Evolutionary conservation across 805 yeast genomes (phyloP).

Genomic region (Candida maesae): DNA sequence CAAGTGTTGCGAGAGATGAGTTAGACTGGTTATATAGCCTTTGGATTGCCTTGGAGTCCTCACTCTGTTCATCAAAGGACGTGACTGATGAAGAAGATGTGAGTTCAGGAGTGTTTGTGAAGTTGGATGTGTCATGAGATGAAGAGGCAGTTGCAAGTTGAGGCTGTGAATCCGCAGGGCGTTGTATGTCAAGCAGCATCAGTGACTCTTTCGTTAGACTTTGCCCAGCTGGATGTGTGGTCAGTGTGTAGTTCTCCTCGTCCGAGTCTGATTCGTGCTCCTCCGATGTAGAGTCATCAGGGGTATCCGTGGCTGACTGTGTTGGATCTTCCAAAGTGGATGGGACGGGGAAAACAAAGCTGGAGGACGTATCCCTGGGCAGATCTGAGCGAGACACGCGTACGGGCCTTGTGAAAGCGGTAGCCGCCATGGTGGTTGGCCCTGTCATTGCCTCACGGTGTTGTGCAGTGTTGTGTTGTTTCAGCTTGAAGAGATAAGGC

Average conservation of each 20-base stretch:
- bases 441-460: not conserved
- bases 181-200: slow-evolving; percentile 8
- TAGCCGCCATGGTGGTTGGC: no score
- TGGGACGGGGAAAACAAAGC: no score
- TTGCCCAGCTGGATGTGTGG: slow-evolving; percentile 1
- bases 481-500: no score
- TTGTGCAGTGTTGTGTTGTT: no score
- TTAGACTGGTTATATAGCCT: slow-evolving; percentile 18
- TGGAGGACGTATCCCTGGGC: not conserved
- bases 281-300: not conserved
- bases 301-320: no score
- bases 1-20: slow-evolving; percentile 26
- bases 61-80: slow-evolving; percentile 22
- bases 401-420: no score
- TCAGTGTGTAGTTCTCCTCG: slow-evolving; percentile 1
- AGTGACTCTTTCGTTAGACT: slow-evolving; percentile 13
- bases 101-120: slow-evolving; percentile 18
- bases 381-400: no score
- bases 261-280: slow-evolving; percentile 5
- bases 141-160: slow-evolving; percentile 1
- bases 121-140: slow-evolving; percentile 7
- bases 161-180: slow-evolving; percentile 4
- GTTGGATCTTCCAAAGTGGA: not conserved
- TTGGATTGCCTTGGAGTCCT: slow-evolving; percentile 15
- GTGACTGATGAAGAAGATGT: slow-evolving; percentile 19